Conservation (phyloP, 257 asterid genomes). For the Echites panduratus region DNA sequence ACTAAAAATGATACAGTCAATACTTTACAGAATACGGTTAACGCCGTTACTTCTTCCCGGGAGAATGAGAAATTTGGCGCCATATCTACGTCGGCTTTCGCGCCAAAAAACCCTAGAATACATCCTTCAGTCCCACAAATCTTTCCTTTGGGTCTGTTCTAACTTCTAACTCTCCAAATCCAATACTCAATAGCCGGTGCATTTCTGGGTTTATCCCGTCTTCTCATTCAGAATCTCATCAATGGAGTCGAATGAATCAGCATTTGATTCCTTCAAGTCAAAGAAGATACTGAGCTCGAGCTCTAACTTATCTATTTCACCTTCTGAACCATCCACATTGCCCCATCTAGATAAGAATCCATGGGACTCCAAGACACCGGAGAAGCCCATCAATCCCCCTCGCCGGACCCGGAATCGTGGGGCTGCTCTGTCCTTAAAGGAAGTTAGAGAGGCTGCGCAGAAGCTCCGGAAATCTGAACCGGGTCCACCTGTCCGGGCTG, state of each 20-base stretch:
- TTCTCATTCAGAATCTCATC: neutral
- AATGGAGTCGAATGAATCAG: constrained; percentile 49
- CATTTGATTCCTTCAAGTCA: constrained; percentile 32
- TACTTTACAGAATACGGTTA: neutral
- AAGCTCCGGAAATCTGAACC: constrained; percentile 40
- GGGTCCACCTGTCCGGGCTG: constrained; percentile 16
- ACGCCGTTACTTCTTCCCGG: constrained; percentile 35
- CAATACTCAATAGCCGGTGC: neutral
- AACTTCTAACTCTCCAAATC: neutral
- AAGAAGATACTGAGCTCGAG: constrained; percentile 33
- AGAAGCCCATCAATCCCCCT: constrained; percentile 50
- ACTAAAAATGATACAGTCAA: too few species aligned
- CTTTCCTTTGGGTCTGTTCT: neutral
- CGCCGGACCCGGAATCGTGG: constrained; percentile 43
- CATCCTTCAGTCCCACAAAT: neutral
- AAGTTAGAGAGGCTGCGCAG: constrained; percentile 53
- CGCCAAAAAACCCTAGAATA: constrained; percentile 47
- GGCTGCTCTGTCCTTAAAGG: constrained; percentile 52
- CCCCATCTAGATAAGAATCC: constrained; percentile 25
- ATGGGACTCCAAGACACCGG: constrained; percentile 57
- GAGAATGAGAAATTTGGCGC: constrained; percentile 45
- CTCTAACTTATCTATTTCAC: constrained; percentile 25
- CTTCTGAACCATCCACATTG: constrained; percentile 22
- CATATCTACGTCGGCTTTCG: constrained; percentile 29
- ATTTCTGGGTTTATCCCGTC: neutral